phyloP scores from a whole-genome alignment of 2,329 filamentous ascomycete genomes.

The Pseudogymnoascus sp. region DNA sequence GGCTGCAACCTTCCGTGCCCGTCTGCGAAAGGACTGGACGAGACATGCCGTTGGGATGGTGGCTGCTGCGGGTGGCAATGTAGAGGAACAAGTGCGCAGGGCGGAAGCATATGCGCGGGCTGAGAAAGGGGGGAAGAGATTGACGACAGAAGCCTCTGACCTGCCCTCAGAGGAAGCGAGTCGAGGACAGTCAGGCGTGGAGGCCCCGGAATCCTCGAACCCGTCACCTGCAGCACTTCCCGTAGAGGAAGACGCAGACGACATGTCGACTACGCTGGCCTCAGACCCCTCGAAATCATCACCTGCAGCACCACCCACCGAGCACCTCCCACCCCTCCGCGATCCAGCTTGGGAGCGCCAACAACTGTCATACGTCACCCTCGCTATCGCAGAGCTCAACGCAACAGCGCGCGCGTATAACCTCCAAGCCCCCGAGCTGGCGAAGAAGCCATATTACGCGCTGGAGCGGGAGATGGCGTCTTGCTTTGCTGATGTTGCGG shows the following conservation, averaged over 20 bases:
- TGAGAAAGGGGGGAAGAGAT: conserved; percentile 47
- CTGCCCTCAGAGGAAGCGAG: background rate
- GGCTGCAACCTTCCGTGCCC: conserved; percentile 59
- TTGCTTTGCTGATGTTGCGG: conserved; percentile 83
- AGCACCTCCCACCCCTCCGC: conserved; percentile 56
- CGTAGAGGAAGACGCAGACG: no score
- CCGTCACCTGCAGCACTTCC: no score
- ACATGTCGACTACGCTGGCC: no score
- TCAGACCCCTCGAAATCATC: no score
- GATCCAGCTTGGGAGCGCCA: conserved; percentile 67
- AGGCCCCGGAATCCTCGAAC: no score
- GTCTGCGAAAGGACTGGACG: conserved; percentile 77
- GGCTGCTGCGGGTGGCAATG: conserved; percentile 63
- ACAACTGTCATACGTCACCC: conserved; percentile 66
- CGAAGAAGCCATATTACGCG: conserved; percentile 86
- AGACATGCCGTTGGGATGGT: conserved; percentile 75
- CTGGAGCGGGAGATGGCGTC: conserved; percentile 72
- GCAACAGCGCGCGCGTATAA: conserved; percentile 79
- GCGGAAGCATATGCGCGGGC: conserved; percentile 70
- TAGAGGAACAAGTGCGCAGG: conserved; percentile 63
- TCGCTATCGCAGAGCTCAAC: conserved; percentile 74
- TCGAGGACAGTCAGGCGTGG: no score
- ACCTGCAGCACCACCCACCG: conserved; percentile 11
- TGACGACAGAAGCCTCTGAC: conserved; percentile 28
- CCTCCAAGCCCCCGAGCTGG: conserved; percentile 83